These are phyloP conservation scores for Zymoseptoria ardabiliae DNA, from an alignment of 2,329 filamentous ascomycete species.

Conservation along the genomic window DNA sequence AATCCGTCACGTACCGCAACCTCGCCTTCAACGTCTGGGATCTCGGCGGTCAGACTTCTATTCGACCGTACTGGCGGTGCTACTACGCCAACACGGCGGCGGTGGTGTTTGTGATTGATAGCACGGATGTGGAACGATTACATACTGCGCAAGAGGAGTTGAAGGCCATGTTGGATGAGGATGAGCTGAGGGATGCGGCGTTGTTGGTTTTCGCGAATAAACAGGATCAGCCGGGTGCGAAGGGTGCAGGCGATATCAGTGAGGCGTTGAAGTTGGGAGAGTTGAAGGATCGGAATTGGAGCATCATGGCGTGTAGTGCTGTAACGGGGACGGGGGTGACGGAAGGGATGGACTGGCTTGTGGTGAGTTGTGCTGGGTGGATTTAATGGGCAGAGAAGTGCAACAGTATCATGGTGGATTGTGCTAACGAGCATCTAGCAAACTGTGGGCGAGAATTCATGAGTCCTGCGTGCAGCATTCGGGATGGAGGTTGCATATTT, in stretches of 20 bases:
- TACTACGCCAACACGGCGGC: constrained; percentile 99
- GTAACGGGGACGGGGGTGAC: constrained; percentile 91
- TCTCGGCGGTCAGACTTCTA: constrained; percentile 95
- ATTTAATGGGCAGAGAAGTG: not conserved
- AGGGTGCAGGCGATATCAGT: constrained; percentile 92
- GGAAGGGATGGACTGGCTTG: constrained; percentile 99
- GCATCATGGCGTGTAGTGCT: constrained; percentile 93
- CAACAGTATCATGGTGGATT: not conserved
- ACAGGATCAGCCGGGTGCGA: constrained; percentile 94
- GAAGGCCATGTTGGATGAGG: constrained; percentile 91
- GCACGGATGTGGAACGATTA: constrained; percentile 91
- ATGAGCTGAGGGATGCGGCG: constrained; percentile 87
- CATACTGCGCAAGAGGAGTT: constrained; percentile 90
- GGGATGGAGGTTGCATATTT: not conserved
- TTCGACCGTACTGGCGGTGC: constrained; percentile 97
- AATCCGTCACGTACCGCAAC: constrained; percentile 97
- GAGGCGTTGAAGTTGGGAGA: constrained; percentile 86
- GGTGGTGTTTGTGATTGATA: constrained; percentile 97
- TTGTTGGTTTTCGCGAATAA: constrained; percentile 97
- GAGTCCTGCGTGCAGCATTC: not conserved
- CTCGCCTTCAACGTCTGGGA: constrained; percentile 99
- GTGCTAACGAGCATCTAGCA: not conserved
- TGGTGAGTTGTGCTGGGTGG: constrained; percentile 51
- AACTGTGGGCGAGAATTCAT: constrained; percentile 13
- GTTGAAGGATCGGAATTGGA: constrained; percentile 95